Evolutionary conservation across 2,329 filamentous ascomycete species (phyloP).

Genomic region (Aureobasidium subglaciale): DNA sequence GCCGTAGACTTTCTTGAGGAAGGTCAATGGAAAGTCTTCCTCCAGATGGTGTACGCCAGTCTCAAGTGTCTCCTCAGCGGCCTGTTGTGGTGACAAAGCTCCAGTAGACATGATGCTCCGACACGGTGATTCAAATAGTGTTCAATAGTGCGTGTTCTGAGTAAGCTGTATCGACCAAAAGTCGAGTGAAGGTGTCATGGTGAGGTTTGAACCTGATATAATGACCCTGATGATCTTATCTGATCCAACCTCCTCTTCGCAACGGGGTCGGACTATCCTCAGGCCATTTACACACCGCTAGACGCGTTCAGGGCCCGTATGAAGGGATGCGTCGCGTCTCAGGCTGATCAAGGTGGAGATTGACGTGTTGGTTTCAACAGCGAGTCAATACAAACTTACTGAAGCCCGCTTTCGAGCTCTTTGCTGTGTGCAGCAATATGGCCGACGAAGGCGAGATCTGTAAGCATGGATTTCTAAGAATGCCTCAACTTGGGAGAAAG

Average conservation of each 20-base stretch:
- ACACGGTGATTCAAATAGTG: background rate
- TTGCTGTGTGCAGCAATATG: too few species aligned
- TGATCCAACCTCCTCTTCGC: background rate
- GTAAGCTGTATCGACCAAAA: background rate
- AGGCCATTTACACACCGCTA: constrained; percentile 4
- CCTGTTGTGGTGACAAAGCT: constrained; percentile 20
- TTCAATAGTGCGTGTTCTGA: background rate
- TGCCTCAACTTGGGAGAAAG: too few species aligned
- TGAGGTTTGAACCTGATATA: too few species aligned
- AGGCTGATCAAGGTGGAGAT: background rate
- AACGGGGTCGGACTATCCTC: background rate
- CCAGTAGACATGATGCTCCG: constrained; percentile 16
- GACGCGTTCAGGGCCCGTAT: background rate
- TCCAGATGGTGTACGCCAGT: constrained; percentile 22
- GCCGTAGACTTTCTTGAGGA: constrained; percentile 26
- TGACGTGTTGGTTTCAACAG: background rate
- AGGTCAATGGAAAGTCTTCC: constrained; percentile 19
- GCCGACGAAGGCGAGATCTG: background rate
- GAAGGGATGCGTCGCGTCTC: background rate
- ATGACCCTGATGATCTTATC: background rate
- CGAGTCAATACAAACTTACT: background rate
- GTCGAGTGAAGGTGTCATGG: background rate
- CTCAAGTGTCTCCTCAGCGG: constrained; percentile 20
- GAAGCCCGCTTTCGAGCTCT: background rate
- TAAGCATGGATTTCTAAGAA: too few species aligned